Conservation (phyloP, 495 filamentous ascomycete species). For the Haplographium delicatum region DNA sequence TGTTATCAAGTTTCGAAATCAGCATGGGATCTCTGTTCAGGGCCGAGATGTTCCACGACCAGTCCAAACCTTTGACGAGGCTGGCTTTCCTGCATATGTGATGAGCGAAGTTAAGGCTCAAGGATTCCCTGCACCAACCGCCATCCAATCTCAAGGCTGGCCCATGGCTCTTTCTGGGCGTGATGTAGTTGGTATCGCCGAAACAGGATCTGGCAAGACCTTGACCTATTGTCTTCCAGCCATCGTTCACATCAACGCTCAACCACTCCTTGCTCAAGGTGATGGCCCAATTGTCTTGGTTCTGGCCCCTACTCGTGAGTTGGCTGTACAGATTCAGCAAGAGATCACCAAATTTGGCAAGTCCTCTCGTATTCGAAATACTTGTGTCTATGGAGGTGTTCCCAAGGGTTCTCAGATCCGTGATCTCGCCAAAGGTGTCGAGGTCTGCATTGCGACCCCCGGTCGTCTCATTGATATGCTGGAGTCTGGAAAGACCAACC, state of each 20-base stretch:
- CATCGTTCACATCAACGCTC: constrained; percentile 98
- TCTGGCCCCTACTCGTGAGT: constrained; percentile 90
- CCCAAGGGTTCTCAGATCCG: constrained; percentile 95
- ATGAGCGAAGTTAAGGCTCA: constrained; percentile 98
- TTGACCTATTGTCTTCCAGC: constrained; percentile 97
- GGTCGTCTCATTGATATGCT: constrained; percentile 98
- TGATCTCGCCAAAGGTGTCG: constrained; percentile 81
- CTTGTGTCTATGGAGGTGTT: constrained; percentile 98
- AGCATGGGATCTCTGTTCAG: constrained; percentile 72
- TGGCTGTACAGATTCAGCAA: constrained; percentile 97
- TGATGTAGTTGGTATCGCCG: constrained; percentile 98
- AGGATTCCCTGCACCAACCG: constrained; percentile 85
- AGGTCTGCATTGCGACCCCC: constrained; percentile 92
- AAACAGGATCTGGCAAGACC: constrained; percentile 99
- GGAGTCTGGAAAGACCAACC: constrained; percentile 94
- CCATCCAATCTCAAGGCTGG: constrained; percentile 98
- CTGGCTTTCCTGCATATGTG: constrained; percentile 92
- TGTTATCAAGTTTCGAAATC: constrained; percentile 78
- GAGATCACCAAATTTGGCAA: constrained; percentile 95
- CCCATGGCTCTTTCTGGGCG: constrained; percentile 98
- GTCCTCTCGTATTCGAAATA: constrained; percentile 96
- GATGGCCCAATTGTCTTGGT: constrained; percentile 97
- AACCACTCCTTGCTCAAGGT: constrained; percentile 92
- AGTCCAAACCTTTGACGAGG: constrained; percentile 95
- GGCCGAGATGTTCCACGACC: constrained; percentile 81